Evolutionary conservation across 176 grass and related monocot species (phyloP), one percentile per base, ranked within the genome.

Genomic region (Triticum urartu): DNA sequence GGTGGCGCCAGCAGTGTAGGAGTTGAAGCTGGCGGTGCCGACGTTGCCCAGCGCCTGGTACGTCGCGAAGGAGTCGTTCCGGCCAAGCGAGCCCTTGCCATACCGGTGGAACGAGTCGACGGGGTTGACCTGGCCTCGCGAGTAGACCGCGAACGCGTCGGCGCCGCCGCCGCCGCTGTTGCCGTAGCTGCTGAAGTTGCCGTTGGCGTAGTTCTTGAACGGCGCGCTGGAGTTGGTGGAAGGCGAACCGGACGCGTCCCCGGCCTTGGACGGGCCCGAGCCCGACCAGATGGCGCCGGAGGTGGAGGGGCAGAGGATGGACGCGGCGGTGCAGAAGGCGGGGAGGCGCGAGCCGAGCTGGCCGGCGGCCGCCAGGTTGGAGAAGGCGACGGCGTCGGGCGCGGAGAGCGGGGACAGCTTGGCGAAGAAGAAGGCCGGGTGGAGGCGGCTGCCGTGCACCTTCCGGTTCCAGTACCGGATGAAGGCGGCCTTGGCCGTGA

Each of bases 351-450:
- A 28, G 72, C 72, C 72, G 42, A 75, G 72, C 72, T 75, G 72
- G 42, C 72, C 72, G 13, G 72, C 42, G 42, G 72, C 42, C 13
- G 42, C 42, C 0, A 75, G 72, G 72, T 43, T 48, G 42, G 72
- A 75, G 72, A 75, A 75, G 6, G 72, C 72, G 3, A 45, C 72
- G 24, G 72, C 72, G 72, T 75, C 72, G 24, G 24, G 40, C 72
- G 72, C 72, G 42, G 72, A 75, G 72, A 75, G 72, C 42, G 72
- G 72, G 42, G 72, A 75, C 0, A 75, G 72, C 72, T 75, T 75
- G 42, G 72, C 72, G 72, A 75, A 75, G 42, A 75, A 75, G 72
- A 75, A 75, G 72, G 72, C 72, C 42, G 72, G 72, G 72, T 75
- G 72, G 72, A 75, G 42, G 12, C 72, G 72, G 72, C 47, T 75